Evolutionary conservation across 371 early-diverging fungal species (phyloP), one percentile per base, ranked within the genome.

Genomic region (Basidiobolus meristosporus): DNA sequence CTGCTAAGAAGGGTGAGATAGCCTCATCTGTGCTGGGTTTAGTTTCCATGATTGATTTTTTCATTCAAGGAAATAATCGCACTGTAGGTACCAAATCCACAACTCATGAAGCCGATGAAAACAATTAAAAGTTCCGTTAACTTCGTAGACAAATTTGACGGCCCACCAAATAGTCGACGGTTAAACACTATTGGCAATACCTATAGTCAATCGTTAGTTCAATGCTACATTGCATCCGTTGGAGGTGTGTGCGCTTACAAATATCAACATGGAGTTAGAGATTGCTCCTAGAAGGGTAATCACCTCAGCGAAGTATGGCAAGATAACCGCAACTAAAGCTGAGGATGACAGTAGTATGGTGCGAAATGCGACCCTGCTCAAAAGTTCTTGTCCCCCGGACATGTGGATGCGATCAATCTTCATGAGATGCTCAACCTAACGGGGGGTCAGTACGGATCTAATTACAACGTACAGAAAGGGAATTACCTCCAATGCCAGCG

Each of bases 111-210:
- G 17, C 85, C 89, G 5, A 83, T 45, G 18, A 66, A 2, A 18
- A 78, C 45, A 31, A 78, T 66, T 12, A 73, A 46, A 17, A 43
- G 72, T 59, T 69, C 59, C 3, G 54, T 46, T 33, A 74, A 59
- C 48, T 80, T 79, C 21, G 53, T 43, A 31, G 57, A 42, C 7
- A 68, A 52, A n/a, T 80, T 69, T 32, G 52, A 61, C 14, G 59
- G 46, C 50, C 69, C 51, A 14, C 77, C 77, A 55, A 70, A 84
- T 11, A 90, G 54, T 41, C 70, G 67, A 19, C 75, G 51, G 53
- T 87, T 78, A 49, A 75, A 84, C 11, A 77, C 44, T n/a, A 85
- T 65, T 1, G 90, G 90, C 48, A 88, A 70, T n/a, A n/a, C n/a
- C n/a, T n/a, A n/a, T n/a, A n/a, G n/a, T n/a, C n/a, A n/a, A n/a